Evolutionary conservation across 352 stramenopile species (phyloP), one percentile per base, ranked within the genome.

Genomic region (Globisporangium camurandrum): DNA sequence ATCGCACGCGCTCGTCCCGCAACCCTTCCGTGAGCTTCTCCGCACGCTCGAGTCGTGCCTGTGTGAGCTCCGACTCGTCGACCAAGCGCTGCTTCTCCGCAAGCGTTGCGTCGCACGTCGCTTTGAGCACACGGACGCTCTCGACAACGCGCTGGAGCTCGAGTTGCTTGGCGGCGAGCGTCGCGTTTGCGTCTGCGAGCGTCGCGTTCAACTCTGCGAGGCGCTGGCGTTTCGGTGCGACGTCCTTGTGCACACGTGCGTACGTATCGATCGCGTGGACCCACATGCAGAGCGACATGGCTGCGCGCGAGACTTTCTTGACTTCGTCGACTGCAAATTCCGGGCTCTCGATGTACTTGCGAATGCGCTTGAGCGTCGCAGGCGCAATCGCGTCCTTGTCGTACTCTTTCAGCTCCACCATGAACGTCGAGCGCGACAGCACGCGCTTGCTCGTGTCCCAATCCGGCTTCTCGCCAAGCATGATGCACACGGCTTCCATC

Each of bases 261-360:
- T 95, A 95, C 10, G 81, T 88, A 49, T 90, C 70, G 23, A 95
- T 63, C 0, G 84, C 84, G 56, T 91, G 79, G 17, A 93, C 77
- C 82, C 82, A 95, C 81, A 93, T 94, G 26, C 84, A 94, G 24
- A 95, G 51, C n/a, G 76, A 88, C 70, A 85, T 85, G 2, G 83
- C 83, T 0, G 84, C 84, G 17, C 65, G 61, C 6, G 77, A 93
- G 5, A 91, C 80, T 47, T 93, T 90, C 54, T 77, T 87, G 2
- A 93, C 79, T 57, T 89, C 80, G 17, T 92, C 78, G 11, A 92
- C 69, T 1, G 75, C 70, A 51, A 94, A 92, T 19, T 92, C 83
- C 1, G 81, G 78, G 42, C 78, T 86, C 1, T 92, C 73, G 26
- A 94, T 88, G 34, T 94, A 94, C 64, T 81, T 86, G 4, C 75